These are phyloP conservation scores for Neurospora hispaniola DNA, from an alignment of 495 filamentous ascomycete species.

Conservation along the genomic window DNA sequence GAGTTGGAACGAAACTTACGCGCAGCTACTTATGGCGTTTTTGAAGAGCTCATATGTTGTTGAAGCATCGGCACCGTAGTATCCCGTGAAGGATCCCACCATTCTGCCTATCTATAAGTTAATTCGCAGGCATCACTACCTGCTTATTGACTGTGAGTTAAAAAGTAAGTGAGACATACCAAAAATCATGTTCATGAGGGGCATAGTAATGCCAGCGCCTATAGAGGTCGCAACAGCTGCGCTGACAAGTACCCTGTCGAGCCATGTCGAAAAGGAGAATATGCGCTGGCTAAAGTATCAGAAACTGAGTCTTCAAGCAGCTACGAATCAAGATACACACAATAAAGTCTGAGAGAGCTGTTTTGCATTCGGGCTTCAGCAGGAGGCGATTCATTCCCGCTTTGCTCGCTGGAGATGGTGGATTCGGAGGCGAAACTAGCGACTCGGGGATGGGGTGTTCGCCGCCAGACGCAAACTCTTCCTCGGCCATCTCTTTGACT, in stretches of 20 bases:
- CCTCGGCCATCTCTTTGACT: neutral
- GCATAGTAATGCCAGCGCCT: slow-evolving; percentile 39
- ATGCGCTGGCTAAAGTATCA: slow-evolving; percentile 28
- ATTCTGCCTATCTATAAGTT: slow-evolving; percentile 26
- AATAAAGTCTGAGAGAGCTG: slow-evolving; percentile 23
- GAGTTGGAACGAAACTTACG: slow-evolving; percentile 10
- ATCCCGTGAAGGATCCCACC: slow-evolving; percentile 25
- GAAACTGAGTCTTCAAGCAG: neutral
- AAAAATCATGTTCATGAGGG: slow-evolving; percentile 39
- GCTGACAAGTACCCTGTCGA: slow-evolving; percentile 29
- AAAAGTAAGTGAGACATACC: slow-evolving; percentile 18
- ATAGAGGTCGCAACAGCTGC: slow-evolving; percentile 34
- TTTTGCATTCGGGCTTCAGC: slow-evolving; percentile 17
- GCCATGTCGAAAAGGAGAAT: slow-evolving; percentile 38
- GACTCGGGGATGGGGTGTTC: neutral
- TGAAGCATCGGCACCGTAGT: slow-evolving; percentile 11
- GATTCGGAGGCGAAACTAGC: neutral
- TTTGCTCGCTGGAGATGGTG: neutral
- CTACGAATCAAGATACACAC: neutral
- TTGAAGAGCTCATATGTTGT: slow-evolving; percentile 19
- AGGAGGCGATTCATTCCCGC: slow-evolving; percentile 12
- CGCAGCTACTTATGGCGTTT: slow-evolving; percentile 20
- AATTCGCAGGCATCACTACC: neutral
- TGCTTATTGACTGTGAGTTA: neutral
- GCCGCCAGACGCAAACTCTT: neutral